These are phyloP conservation scores for Cornus florida DNA, from an alignment of 148 eudicot genomes.

Conservation along the genomic window DNA sequence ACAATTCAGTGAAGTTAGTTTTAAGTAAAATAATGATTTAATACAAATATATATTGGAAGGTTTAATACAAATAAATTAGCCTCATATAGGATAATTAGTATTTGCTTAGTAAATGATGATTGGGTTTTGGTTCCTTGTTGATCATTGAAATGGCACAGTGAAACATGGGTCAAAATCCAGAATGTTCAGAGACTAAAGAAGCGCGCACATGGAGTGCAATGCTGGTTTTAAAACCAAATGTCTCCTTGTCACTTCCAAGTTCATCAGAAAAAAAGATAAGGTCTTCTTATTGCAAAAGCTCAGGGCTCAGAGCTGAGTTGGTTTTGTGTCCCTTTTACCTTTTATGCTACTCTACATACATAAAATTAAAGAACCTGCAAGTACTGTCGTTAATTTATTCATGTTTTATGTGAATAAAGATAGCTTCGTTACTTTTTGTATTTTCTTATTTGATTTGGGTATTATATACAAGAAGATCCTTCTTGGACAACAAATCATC, in stretches of 20 bases:
- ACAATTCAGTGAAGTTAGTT: too few relatives aligned
- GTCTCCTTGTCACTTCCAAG: slow-evolving; percentile 8
- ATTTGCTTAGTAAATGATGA: background rate
- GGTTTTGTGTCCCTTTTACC: background rate
- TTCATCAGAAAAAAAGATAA: background rate
- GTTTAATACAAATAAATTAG: too few relatives aligned
- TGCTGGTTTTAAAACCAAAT: background rate
- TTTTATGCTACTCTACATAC: background rate
- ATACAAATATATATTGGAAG: too few relatives aligned
- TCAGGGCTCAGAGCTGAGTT: background rate
- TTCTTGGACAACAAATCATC: too few relatives aligned
- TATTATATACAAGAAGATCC: too few relatives aligned
- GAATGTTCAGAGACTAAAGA: background rate
- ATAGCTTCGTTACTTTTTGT: too few relatives aligned
- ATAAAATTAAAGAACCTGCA: background rate
- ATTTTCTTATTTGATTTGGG: too few relatives aligned
- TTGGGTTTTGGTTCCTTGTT: background rate
- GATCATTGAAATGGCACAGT: background rate
- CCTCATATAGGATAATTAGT: too few relatives aligned
- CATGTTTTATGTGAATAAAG: too few relatives aligned
- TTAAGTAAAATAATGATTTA: too few relatives aligned
- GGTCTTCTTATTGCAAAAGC: background rate
- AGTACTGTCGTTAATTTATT: too few relatives aligned
- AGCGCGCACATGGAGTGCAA: background rate
- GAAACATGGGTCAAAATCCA: background rate